Conservation (phyloP, 805 yeast genomes). For the Wickerhamiella sergipiensis region DNA sequence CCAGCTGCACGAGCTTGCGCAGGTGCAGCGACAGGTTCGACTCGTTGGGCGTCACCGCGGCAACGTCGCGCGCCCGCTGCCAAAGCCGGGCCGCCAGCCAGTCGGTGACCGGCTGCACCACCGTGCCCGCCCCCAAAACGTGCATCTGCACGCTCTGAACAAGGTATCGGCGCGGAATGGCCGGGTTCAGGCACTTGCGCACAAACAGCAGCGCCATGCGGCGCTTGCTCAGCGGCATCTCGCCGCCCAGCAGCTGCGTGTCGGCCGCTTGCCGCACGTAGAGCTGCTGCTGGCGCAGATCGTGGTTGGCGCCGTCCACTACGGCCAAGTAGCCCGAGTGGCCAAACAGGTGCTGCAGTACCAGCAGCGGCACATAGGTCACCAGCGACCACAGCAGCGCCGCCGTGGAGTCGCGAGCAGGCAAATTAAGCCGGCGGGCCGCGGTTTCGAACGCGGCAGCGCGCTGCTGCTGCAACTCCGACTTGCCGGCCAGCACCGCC, state of each 20-base stretch:
- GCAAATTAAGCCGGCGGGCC: not conserved
- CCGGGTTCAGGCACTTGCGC: not conserved
- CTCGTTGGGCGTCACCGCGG: not conserved
- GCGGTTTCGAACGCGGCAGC: not conserved
- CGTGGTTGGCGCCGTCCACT: not conserved
- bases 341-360: constrained; percentile 2
- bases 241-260: not conserved
- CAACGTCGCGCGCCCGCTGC: not conserved
- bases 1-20: not conserved
- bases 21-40: not conserved
- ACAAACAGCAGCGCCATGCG: not conserved
- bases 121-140: not conserved
- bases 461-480: constrained; percentile 1
- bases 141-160: constrained; percentile 5
- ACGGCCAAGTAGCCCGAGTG: not conserved
- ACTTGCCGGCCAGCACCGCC: not conserved
- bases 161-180: constrained; percentile 3
- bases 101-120: not conserved
- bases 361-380: not conserved
- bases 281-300: not conserved
- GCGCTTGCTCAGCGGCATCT: not conserved
- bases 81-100: not conserved
- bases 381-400: not conserved
- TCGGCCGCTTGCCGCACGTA: not conserved
- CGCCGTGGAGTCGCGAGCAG: not conserved